phyloP scores from a whole-genome alignment of 176 grass and related monocot genomes.

The Dactylis glomerata region DNA sequence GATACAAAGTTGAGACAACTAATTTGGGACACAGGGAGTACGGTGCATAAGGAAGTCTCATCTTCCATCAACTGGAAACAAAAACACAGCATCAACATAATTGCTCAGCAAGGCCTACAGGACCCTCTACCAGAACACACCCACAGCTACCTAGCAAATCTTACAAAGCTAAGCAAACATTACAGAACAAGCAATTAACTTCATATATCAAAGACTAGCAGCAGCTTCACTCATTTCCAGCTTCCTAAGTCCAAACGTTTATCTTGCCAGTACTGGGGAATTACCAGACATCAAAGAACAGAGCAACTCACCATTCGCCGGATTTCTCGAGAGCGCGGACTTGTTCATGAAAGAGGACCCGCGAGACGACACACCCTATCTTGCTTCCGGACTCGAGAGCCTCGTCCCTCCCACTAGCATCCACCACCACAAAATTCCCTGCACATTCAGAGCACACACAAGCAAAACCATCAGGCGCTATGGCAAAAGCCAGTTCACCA shows the following conservation, averaged over 20 bases:
- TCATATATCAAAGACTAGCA: no score
- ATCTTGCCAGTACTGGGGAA: background rate
- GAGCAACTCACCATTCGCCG: conserved; percentile 41
- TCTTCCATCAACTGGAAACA: no score
- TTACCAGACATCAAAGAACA: background rate
- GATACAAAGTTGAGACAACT: no score
- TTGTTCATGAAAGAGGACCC: conserved; percentile 78
- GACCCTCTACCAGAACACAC: no score
- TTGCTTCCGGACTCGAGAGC: conserved; percentile 89
- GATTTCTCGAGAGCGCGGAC: conserved; percentile 67
- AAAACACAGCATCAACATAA: no score
- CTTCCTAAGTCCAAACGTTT: background rate
- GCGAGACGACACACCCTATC: conserved; percentile 70
- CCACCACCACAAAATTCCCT: conserved; percentile 81
- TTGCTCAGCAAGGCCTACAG: no score
- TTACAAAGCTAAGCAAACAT: no score
- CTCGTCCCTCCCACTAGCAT: conserved; percentile 75
- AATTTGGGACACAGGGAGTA: no score
- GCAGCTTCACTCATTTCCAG: no score
- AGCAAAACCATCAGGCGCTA: background rate
- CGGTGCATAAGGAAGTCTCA: no score
- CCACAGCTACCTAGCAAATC: no score
- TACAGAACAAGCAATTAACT: no score
- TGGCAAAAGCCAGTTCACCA: background rate
- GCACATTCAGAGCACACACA: background rate